Evolutionary conservation across 148 eudicot genomes (phyloP), one percentile per base, ranked within the genome.

Genomic region (Chenopodium quinoa): DNA sequence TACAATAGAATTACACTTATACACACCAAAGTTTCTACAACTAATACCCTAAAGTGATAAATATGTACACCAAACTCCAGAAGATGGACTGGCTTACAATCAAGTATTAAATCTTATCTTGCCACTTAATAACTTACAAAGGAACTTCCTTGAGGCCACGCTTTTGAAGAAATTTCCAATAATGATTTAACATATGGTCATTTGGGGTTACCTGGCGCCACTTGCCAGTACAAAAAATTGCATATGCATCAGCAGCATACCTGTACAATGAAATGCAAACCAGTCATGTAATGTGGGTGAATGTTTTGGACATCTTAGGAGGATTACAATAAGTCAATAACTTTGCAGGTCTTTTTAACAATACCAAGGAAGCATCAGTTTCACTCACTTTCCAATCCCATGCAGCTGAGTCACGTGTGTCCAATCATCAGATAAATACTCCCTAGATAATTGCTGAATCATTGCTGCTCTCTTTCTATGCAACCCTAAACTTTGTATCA

Each of bases 201-300:
- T 73, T 75, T 22, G 97, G 97, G 73, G 29, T 86, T 67, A 94
- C 91, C 54, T 87, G 84, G 22, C 88, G 67, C 98, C 98, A 94
- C 86, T 83, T 89, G 72, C 97, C 98, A 6, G 89, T 93, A 73
- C 93, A 89, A 80, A 94, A 94, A 79, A 93, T 93, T 44, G 97
- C 95, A 87, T 93, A 91, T 50, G 95, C 98, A 89, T 94, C 97
- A 71, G 98, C 97, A 75, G 92, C 98, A 85, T 95, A 92, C 90
- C 97, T 95, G 85, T 37, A 66, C 60, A 69, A 27, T 40, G 72
- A 12, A 52, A 64, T 17, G 37, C 20, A 56, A 63, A 75, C 20
- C 27, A 66, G 16, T 50, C 27, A 34, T 4, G 1, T 62, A 1
- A 7, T 7, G 32, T 29, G 5, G 62, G 17, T 50, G 66, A 64